These are phyloP conservation scores for Blastocystis sp. DNA, from an alignment of 352 stramenopile genomes.

Conservation along the genomic window DNA sequence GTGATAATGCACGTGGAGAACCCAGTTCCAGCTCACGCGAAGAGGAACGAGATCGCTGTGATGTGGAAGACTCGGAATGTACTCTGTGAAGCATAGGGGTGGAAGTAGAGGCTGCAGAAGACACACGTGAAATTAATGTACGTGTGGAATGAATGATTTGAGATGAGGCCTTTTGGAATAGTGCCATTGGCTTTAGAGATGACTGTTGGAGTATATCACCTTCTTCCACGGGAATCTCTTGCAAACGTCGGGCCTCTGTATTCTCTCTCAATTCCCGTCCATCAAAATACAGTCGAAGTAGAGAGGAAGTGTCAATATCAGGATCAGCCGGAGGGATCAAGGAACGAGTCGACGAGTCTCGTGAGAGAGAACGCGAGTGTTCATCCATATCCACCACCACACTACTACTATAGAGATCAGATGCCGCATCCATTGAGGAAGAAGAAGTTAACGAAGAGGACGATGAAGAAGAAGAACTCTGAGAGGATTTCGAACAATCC, in stretches of 20 bases:
- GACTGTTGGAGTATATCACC: background rate
- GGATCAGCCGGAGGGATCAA: background rate
- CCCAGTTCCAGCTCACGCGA: background rate
- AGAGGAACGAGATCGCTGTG: background rate
- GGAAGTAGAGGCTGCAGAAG: background rate
- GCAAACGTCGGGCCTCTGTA: background rate
- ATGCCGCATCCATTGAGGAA: background rate
- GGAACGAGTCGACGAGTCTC: background rate
- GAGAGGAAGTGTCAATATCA: background rate
- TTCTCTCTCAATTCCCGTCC: background rate
- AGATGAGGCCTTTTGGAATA: constrained; percentile 20
- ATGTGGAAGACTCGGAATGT: background rate
- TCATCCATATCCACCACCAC: background rate
- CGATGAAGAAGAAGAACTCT: background rate
- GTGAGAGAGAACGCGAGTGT: background rate
- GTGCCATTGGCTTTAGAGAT: background rate
- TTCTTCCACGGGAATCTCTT: background rate
- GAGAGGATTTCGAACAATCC: constrained; percentile 39
- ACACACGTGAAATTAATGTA: background rate
- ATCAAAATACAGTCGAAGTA: background rate
- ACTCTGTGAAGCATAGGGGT: background rate
- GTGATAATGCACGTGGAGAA: background rate
- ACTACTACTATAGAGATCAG: background rate
- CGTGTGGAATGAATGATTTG: background rate
- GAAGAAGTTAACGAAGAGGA: background rate